Percentiles rank a stretch among this genome's conserved stretches.
phyloP scores from a whole-genome alignment of 768 basidiomycete species.

The Boletus insuetus region DNA sequence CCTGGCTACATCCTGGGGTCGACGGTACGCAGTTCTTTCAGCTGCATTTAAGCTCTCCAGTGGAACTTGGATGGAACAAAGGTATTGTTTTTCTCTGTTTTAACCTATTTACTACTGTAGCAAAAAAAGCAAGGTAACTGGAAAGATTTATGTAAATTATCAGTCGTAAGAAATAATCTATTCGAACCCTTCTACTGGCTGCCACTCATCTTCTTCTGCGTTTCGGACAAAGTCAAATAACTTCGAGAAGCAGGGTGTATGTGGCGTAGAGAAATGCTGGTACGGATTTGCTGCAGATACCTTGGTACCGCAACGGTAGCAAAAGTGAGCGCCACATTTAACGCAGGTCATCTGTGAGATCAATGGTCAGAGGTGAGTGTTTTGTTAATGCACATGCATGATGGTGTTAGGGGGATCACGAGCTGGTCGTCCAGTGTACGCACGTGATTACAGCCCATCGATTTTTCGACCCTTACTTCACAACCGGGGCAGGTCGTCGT shows the following conservation, averaged over 20 bases:
- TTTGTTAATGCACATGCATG: background rate
- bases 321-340: slow-evolving; percentile 77
- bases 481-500: slow-evolving; percentile 79
- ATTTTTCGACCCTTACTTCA: slow-evolving; percentile 69
- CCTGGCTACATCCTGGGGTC: no score
- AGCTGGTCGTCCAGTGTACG: slow-evolving; percentile 22
- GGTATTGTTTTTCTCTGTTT: no score
- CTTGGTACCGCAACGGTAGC: slow-evolving; percentile 70
- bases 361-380: background rate
- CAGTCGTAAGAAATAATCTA: no score
- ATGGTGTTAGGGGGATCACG: background rate
- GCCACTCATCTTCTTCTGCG: slow-evolving; percentile 44
- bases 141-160: no score
- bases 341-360: slow-evolving; percentile 66
- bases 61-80: no score
- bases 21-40: no score
- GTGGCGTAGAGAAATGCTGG: slow-evolving; percentile 59
- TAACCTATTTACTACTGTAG: no score
- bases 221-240: slow-evolving; percentile 54
- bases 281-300: slow-evolving; percentile 56
- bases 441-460: slow-evolving; percentile 86
- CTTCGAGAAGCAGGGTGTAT: slow-evolving; percentile 55
- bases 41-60: no score
- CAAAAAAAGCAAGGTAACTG: no score
- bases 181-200: slow-evolving; percentile 43